Conservation (phyloP, 345 rosid species). For the Anacardium occidentale region DNA sequence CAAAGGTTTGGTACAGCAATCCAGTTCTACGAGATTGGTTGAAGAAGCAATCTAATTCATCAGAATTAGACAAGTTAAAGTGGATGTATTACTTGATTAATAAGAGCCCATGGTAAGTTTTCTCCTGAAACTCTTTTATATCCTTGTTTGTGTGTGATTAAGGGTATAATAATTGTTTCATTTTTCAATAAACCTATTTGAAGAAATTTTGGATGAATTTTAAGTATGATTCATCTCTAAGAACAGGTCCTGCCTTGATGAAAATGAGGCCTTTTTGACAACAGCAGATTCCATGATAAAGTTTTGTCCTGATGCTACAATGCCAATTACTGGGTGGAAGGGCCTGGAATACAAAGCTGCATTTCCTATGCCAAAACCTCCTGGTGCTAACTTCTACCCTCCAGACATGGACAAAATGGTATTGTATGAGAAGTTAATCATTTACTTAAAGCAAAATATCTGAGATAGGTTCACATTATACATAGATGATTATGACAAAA, state of each 20-base stretch:
- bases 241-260: slow-evolving; percentile 90
- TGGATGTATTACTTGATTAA: slow-evolving; percentile 79
- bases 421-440: slow-evolving; percentile 15
- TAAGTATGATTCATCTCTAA: slow-evolving; percentile 17
- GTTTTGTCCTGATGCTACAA: slow-evolving; percentile 69
- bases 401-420: slow-evolving; percentile 97
- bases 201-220: neutral
- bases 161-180: neutral
- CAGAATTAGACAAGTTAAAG: slow-evolving; percentile 66
- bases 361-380: slow-evolving; percentile 78
- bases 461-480: neutral
- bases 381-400: slow-evolving; percentile 91
- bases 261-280: slow-evolving; percentile 78
- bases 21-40: slow-evolving; percentile 80
- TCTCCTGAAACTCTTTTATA: neutral
- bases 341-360: slow-evolving; percentile 84
- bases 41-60: slow-evolving; percentile 60
- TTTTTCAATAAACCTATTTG: neutral
- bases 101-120: slow-evolving; percentile 82
- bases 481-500: neutral
- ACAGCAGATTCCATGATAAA: slow-evolving; percentile 81
- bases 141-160: neutral
- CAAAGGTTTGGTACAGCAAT: slow-evolving; percentile 83
- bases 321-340: slow-evolving; percentile 73
- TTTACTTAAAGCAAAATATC: neutral